Base-by-base conservation (phyloP, 2,329 filamentous ascomycete genomes). In the Trichoderma brevicompactum region DNA sequence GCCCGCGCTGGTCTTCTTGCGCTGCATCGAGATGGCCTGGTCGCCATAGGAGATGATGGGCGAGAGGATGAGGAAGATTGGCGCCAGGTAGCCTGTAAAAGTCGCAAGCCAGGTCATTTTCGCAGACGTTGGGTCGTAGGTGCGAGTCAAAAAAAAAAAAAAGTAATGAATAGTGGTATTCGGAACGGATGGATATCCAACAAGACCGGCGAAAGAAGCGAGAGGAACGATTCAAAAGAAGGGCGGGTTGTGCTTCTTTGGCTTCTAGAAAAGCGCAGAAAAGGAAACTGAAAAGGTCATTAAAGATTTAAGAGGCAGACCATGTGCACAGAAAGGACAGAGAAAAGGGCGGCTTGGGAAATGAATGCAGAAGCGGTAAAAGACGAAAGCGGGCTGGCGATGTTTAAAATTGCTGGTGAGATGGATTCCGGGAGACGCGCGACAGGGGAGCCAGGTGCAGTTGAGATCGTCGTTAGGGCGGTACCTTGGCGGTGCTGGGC, bases 21-120 rank as follows among this genome's bases (percentile, higher is more conserved):
- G 81, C 72, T 89, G 83, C 84, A 91, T 91, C 41, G 87, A 84
- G 53, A 87, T 73, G 32, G 85, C 86, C 78, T 89, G 87, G 77
- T 90, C 87, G 72, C 83, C 82, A 75, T 89, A 90, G 62, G 87
- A 89, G 46, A 88, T 78, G 52, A 90, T 79, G 17, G 87, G 87
- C 70, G 87, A 89, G 70, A 86, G 70, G 70, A 89, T 80, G 68
- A 90, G 81, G 73, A 89, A 89, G 64, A 87, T 75, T 23, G 87
- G 87, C 74, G 87, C 86, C 68, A 86, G 75, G 72, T 83, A 82
- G 79, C 83, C 84, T 74, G 85, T 81, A 67, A 87, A 69, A 52
- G 78, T 74, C 55, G 79, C 79, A 64, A 86, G 71, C 77, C 81
- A 83, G 56, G 70, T 69, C 74, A 77, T 76, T 77, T 75, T 43